Percentiles rank a stretch among this genome's conserved stretches.
phyloP scores from a whole-genome alignment of 2,329 filamentous ascomycete genomes.

The Exophiala sideris region DNA sequence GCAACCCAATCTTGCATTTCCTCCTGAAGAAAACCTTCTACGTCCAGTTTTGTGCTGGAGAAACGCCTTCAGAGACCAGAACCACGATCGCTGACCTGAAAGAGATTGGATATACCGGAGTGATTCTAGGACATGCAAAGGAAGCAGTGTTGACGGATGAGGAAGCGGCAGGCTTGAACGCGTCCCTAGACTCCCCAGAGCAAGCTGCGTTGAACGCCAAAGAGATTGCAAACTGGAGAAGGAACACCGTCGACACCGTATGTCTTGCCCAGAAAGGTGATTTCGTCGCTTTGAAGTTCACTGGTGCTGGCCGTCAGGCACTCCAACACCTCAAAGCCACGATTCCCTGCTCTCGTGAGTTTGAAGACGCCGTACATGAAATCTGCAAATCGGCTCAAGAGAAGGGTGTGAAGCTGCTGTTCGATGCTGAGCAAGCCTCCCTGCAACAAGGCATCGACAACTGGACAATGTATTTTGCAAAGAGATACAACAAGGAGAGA shows the following conservation, averaged over 20 bases:
- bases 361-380: constrained; percentile 67
- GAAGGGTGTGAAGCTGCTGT: constrained; percentile 69
- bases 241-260: constrained; percentile 72
- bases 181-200: constrained; percentile 3
- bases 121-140: constrained; percentile 78
- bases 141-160: constrained; percentile 67
- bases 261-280: constrained; percentile 47
- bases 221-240: constrained; percentile 59
- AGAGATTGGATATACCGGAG: constrained; percentile 72
- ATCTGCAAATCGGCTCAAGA: constrained; percentile 70
- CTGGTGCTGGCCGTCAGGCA: constrained; percentile 73
- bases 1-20: constrained; percentile 66
- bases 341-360: constrained; percentile 59
- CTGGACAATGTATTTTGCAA: constrained; percentile 75
- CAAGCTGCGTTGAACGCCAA: constrained; percentile 23
- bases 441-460: constrained; percentile 76
- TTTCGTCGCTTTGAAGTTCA: constrained; percentile 71
- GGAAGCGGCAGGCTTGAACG: constrained; percentile 26
- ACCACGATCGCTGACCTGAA: constrained; percentile 64
- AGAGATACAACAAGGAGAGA: constrained; percentile 67
- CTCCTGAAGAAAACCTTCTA: constrained; percentile 82
- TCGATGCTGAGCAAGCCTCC: constrained; percentile 80
- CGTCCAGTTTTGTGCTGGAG: constrained; percentile 85
- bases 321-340: constrained; percentile 63
- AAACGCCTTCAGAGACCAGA: constrained; percentile 65